Evolutionary conservation across 179 eudicot species (phyloP), one percentile per base, ranked within the genome.

Genomic region (Dionaea muscipula): DNA sequence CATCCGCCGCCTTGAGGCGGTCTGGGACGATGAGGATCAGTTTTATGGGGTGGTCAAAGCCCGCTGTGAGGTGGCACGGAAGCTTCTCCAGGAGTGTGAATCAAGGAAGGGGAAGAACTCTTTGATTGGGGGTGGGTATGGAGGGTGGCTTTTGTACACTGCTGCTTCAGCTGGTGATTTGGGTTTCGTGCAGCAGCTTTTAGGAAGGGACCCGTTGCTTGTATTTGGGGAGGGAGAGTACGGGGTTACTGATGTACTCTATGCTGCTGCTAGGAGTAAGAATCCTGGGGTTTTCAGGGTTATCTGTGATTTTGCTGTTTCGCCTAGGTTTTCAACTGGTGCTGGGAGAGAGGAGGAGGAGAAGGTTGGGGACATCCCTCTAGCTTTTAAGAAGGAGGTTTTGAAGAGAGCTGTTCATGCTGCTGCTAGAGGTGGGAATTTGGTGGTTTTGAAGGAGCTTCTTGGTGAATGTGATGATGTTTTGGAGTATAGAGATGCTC

Each of bases 181-280:
- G 70, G 59, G 45, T 54, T 90, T 90, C 56, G 90, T 90, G 2
- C 53, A 58, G 45, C 66, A 71, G 38, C 43, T 90, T 64, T 53
- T 86, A 19, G 62, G 54, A 13, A 77, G 55, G 40, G 69, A 81
- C 72, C 95, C 97, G 38, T 73, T 84, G 46, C 70, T 90, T 37
- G 97, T 84, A 2, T 90, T 86, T 60, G 96, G 96, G 2, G 96
- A 87, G 65, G 96, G 94, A 25, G 96, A 87, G 38, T 87, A 80
- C 72, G 97, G 97, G 3, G 75, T 90, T 13, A 90, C 94, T 45
- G 97, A 90, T 66, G 68, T 90, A 31, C 55, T 90, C 1, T 90
- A 86, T 59, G 97, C 97, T 20, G 94, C 95, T 27, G 90, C 97
- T 0, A 73, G 81, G 84, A 80, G 97, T 51, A 74, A 72, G 75